Evolutionary conservation across 176 grass and related monocot genomes (phyloP).

Genomic region (Urochloa ruziziensis): DNA sequence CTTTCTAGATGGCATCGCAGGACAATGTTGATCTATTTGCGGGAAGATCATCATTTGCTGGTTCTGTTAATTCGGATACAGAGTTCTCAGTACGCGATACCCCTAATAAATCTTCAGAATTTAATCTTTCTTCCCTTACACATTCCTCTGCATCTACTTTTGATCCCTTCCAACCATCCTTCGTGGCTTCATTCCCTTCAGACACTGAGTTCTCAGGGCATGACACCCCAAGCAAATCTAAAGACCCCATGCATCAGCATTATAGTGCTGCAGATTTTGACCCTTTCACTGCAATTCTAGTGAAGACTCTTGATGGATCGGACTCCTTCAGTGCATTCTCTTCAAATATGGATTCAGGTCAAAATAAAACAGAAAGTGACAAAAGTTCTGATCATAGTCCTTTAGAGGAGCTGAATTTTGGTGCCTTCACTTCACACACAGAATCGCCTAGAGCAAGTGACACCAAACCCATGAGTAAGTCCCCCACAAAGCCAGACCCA

Average conservation of each 20-base stretch:
- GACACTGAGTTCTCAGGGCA: conserved; percentile 1
- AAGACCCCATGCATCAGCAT: conserved; percentile 16
- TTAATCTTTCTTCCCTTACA: conserved; percentile 12
- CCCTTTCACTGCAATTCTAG: conserved; percentile 37
- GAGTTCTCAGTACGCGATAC: conserved; percentile 29
- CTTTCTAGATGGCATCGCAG: conserved; percentile 36
- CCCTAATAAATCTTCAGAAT: conserved; percentile 15
- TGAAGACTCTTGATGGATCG: conserved; percentile 24
- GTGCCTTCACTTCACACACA: conserved; percentile 22
- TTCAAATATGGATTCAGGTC: conserved; percentile 25
- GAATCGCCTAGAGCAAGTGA: conserved; percentile 20
- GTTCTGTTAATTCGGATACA: conserved; percentile 30
- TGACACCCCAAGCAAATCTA: conserved; percentile 23
- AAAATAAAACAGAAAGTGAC: background rate
- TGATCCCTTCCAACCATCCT: conserved; percentile 31
- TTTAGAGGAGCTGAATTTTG: conserved; percentile 38
- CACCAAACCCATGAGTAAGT: conserved; percentile 12
- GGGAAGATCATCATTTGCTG: conserved; percentile 25
- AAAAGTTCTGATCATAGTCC: conserved; percentile 22
- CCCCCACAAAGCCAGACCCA: conserved; percentile 19
- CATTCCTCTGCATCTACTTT: conserved; percentile 22
- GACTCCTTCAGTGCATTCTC: conserved; percentile 29
- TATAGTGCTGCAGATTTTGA: conserved; percentile 14
- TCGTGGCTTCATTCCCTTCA: conserved; percentile 35
- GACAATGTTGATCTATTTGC: conserved; percentile 60